Evolutionary conservation across 139 green algal species (phyloP).

Genomic region (Picochlorum sp.): DNA sequence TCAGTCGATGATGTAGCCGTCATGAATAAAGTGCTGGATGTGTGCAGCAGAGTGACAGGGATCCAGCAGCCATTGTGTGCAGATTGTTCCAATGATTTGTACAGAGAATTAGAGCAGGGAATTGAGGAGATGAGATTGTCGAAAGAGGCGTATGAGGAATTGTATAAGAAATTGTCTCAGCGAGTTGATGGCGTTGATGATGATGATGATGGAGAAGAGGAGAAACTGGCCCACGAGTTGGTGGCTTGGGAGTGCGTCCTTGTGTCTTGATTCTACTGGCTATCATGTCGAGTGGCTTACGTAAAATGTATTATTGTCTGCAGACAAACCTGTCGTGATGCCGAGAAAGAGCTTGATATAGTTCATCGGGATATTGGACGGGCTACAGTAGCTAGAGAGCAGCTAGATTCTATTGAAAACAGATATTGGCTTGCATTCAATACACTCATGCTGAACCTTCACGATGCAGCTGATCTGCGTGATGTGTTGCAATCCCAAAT

Average conservation of each 20-base stretch:
- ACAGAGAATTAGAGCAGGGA: constrained; percentile 63
- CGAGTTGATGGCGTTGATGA: too few species aligned
- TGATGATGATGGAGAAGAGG: too few species aligned
- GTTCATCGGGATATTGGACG: constrained; percentile 7
- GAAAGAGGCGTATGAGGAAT: constrained; percentile 41
- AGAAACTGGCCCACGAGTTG: too few species aligned
- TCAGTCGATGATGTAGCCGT: too few species aligned
- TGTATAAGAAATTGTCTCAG: background rate
- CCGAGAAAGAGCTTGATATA: background rate
- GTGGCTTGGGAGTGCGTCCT: too few species aligned
- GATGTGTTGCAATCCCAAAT: background rate
- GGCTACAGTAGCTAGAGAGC: background rate
- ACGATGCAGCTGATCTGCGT: background rate
- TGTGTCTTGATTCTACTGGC: too few species aligned
- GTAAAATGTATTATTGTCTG: too few species aligned
- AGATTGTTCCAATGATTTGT: constrained; percentile 69
- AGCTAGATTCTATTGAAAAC: constrained; percentile 22
- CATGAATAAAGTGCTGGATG: background rate
- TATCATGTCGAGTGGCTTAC: too few species aligned
- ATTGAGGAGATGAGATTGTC: constrained; percentile 58
- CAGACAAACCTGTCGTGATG: too few species aligned
- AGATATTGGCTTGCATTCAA: constrained; percentile 23
- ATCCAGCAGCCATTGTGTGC: constrained; percentile 64
- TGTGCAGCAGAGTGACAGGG: background rate
- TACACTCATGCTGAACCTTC: constrained; percentile 6